Base-by-base conservation (phyloP, 2,329 filamentous ascomycete species). In the Corniculantispora saksenae region DNA sequence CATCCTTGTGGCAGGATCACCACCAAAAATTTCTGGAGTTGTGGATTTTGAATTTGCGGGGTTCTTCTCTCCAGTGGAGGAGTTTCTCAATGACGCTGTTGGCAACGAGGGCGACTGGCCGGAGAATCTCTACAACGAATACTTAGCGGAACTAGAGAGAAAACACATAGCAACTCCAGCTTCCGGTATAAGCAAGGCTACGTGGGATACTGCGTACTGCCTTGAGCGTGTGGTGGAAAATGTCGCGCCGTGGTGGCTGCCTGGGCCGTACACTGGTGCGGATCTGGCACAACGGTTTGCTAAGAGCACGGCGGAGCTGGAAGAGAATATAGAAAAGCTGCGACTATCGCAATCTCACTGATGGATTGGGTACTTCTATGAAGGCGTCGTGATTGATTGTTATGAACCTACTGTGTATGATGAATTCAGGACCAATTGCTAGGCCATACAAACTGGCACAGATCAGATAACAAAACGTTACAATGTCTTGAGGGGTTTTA, bases 21-120 rank as follows among this genome's bases (percentile, higher is more conserved):
- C 67, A 1, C 66, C 66, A 1, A 47, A 45, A 12, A 69, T 72
- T 27, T 68, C 66, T 1, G 70, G 70, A 1, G 66, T 72, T 17
- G 67, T 72, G 4, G 70, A 72, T 51, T 70, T 68, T 65, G 70
- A 72, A 53, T 72, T 70, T 60, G 63, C 70, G 2, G 70, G 70
- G 21, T 72, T 71, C 64, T 71, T 70, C 53, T 43, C 66, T 1
- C 66, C 65, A 1, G 29, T 66, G 1, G 68, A 72, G 19, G 70
- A 70, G 54, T 71, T 71, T 53, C 59, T 66, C 45, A 66, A 66
- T 27, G 64, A 66, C 35, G 55, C 54, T 13, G 38, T 59, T 4
- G 60, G 54, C 25, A 66, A 66, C 56, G 38, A 58, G 25, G 64
- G 55, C 12, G 64, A 66, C 48, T 66, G 64, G 64, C 45, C 38